Conservation (phyloP, 163 green algal genomes). For the Volvox carteri region DNA sequence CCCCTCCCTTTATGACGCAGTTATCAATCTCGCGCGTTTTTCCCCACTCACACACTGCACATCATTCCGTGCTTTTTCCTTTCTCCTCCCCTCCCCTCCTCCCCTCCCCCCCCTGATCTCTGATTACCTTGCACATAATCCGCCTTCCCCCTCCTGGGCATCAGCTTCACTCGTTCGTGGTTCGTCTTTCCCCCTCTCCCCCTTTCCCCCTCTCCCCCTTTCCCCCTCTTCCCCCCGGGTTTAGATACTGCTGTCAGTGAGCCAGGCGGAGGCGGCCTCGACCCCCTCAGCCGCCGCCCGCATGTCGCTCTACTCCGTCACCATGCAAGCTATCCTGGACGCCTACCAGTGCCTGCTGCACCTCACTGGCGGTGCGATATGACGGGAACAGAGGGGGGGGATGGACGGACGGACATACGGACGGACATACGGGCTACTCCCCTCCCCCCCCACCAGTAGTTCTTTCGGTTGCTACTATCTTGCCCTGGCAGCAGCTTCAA, state of each 20-base stretch:
- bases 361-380: conserved; percentile 76
- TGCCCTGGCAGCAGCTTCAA: too few relatives aligned
- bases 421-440: too few relatives aligned
- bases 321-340: conserved; percentile 84
- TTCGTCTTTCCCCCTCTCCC: too few relatives aligned
- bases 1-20: not conserved
- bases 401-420: not conserved
- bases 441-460: too few relatives aligned
- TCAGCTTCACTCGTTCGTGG: too few relatives aligned
- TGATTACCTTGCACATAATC: too few relatives aligned
- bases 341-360: conserved; percentile 89
- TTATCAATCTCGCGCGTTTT: too few relatives aligned
- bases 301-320: conserved; percentile 82
- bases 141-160: too few relatives aligned
- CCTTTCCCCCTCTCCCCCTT: too few relatives aligned
- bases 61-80: not conserved
- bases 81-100: not conserved
- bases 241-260: conserved; percentile 86
- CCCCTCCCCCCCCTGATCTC: not conserved
- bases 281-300: conserved; percentile 72
- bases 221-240: not conserved
- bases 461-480: too few relatives aligned
- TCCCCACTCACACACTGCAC: not conserved
- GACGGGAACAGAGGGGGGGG: not conserved
- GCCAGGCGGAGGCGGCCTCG: conserved; percentile 83